Evolutionary conservation across 805 yeast species (phyloP), one percentile per base, ranked within the genome.

Genomic region (Yamadazyma nakazawae): DNA sequence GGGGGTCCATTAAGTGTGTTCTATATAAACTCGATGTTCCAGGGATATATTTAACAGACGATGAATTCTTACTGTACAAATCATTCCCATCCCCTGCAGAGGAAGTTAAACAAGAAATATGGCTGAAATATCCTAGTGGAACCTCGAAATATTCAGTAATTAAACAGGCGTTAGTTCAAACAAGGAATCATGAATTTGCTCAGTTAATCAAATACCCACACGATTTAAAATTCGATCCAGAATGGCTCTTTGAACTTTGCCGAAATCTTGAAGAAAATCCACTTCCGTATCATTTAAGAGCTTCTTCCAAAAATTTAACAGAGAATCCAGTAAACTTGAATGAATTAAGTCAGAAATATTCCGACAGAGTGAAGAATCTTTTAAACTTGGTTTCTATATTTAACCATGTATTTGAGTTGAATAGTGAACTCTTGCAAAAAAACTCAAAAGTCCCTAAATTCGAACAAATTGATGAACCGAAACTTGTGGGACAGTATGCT

Each of bases 1-100:
- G 82, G 82, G 77, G 78, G 24, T 72, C 75, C 46, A 76, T 74
- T 43, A 70, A 71, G 49, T 80, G 81, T 3, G 62, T 76, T 13
- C 55, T 79, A 31, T 62, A 68, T 53, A 68, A 66, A 49, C 54
- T 78, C 41, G 72, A 67, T 7, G 70, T 63, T 36, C 76, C 69
- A 39, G 64, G 58, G 37, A 50, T 79, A 21, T 58, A 61, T 34
- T 52, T 75, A 0, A 64, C 66, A 26, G 56, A 56, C 8, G 64
- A 58, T 11, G 53, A 70, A 25, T 52, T 50, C 9, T 52, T 51
- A 19, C 53, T 51, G n/a, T 78, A 74, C 50, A 58, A 56, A 14
- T 37, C 43, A 9, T 76, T 77, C 49, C 81, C 81, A 1, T 64
- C 60, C 8, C 75, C 77, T 3, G 60, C 64, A 3, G 54, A 54